A percentile compares a stretch with the other conserved stretches of the same genome.
These are phyloP conservation scores for Talinum fruticosum DNA, from an alignment of 148 eudicot genomes.

Conservation along the genomic window DNA sequence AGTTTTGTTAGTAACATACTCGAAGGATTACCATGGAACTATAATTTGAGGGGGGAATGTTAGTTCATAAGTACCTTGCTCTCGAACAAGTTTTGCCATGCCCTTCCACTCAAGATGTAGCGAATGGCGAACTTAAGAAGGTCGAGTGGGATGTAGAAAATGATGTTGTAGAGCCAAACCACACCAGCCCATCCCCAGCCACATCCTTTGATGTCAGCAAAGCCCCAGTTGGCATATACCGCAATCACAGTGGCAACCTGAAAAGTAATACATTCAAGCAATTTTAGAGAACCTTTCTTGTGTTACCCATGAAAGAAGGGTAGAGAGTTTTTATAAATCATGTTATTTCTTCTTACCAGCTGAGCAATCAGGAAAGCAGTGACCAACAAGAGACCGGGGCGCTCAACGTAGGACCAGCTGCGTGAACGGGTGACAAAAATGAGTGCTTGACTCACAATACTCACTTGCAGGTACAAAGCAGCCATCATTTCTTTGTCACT, in stretches of 20 bases:
- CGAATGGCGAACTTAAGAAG: constrained; percentile 75
- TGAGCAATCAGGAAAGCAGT: constrained; percentile 78
- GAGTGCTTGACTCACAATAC: constrained; percentile 90
- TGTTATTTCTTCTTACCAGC: constrained; percentile 54
- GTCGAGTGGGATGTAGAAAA: constrained; percentile 85
- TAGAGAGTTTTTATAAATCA: neutral
- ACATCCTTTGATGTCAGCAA: constrained; percentile 80
- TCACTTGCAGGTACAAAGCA: constrained; percentile 91
- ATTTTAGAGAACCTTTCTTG: neutral
- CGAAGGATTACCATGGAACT: neutral
- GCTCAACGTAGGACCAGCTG: constrained; percentile 80
- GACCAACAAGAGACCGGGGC: constrained; percentile 70
- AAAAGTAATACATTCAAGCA: neutral
- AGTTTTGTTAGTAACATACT: neutral
- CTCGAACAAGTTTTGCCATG: constrained; percentile 80
- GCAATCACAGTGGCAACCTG: constrained; percentile 93
- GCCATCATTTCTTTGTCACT: constrained; percentile 69
- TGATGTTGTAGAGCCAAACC: constrained; percentile 83
- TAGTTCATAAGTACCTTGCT: constrained; percentile 54
- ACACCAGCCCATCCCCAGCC: constrained; percentile 99
- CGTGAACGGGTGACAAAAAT: constrained; percentile 95
- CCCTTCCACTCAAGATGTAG: constrained; percentile 86
- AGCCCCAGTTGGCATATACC: constrained; percentile 86
- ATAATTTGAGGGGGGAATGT: neutral
- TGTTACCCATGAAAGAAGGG: neutral